Evolutionary conservation across 2,329 filamentous ascomycete genomes (phyloP), one percentile per base, ranked within the genome.

Genomic region (Incumbomyces lentus): DNA sequence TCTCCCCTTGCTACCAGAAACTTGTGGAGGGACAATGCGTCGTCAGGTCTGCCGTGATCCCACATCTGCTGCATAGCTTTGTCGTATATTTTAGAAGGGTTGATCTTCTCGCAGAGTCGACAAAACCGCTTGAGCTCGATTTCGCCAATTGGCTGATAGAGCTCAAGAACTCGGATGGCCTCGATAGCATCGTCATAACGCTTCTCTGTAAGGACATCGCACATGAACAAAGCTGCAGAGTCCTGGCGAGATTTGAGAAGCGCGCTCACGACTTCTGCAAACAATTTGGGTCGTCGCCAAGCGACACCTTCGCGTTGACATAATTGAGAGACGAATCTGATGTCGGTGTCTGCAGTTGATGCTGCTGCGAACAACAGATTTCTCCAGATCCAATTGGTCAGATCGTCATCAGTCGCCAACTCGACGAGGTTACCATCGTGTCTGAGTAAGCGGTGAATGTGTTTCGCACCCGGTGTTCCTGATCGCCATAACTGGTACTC

Each of bases 1-100:
- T 75, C 72, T 22, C 61, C 55, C 35, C 60, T 58, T 18, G 59
- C 50, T 16, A 69, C 45, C 8, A 75, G 55, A 42, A 69, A 67
- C 22, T 60, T 54, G 52, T 76, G 73, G 68, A 74, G 72, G 14
- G 59, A 58, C 7, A 70, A 55, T 26, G 70, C 69, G 46, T 65
- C 57, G 16, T 64, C 54, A 41, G 63, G 59, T 33, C 64, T 54
- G 18, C 64, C 61, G 31, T 59, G 56, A 6, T 59, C 52, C 53
- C 68, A 64, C 2, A 75, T 55, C 14, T 53, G 51, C 13, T 65
- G 59, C 19, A 75, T 62, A n/a, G 69, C 56, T 18, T 58, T 60
- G 2, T 57, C 57, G 52, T 76, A 76, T 7, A 71, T 62, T 36
- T 63, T 62, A 40, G 65, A 63, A 36, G 63, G 59, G 4, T 59